Evolutionary conservation across 2,329 filamentous ascomycete species (phyloP), one percentile per base, ranked within the genome.

Genomic region (Hymenoscyphus scutula): DNA sequence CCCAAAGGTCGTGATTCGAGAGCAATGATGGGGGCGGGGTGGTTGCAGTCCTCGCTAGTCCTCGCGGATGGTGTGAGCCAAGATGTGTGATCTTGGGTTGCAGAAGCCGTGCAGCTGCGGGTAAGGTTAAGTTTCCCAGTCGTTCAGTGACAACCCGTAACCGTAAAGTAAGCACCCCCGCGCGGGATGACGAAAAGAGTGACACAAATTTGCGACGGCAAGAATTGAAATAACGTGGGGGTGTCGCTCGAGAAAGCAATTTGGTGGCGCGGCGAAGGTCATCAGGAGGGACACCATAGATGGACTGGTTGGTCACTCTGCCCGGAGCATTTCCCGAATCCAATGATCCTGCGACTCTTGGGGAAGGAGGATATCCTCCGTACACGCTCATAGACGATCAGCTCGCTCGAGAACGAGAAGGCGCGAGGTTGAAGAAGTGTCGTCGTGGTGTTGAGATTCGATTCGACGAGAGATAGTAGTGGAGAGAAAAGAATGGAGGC

Each of bases 131-230:
- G 23, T 10, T 25, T 27, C 45, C 45, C 19, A 51, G 45, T 19
- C 45, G 45, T 51, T 51, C 45, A 23, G 23, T 51, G 45, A 23
- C 45, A 51, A 8, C 8, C 41, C 19, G n/a, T 19, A n/a, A n/a
- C n/a, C n/a, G n/a, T n/a, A n/a, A n/a, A n/a, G n/a, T n/a, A 48
- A 48, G 41, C 41, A 48, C n/a, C 41, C 41, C 45, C 45, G 45
- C 45, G 45, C 45, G 45, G 45, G 45, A 51, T 23, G 23, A 51
- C 8, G 45, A 51, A 51, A 51, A 51, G 45, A 51, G 45, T 51
- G 45, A 51, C 45, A 51, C 45, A 48, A 25, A n/a, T 23, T 10
- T 25, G 6, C 19, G 41, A 48, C 41, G n/a, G 45, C 19, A 19
- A 51, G 45, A 51, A 51, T 51, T 51, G 15, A 15, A 25, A 51